Evolutionary conservation across 352 stramenopile genomes (phyloP).

Genomic region (Pythium apleroticum): DNA sequence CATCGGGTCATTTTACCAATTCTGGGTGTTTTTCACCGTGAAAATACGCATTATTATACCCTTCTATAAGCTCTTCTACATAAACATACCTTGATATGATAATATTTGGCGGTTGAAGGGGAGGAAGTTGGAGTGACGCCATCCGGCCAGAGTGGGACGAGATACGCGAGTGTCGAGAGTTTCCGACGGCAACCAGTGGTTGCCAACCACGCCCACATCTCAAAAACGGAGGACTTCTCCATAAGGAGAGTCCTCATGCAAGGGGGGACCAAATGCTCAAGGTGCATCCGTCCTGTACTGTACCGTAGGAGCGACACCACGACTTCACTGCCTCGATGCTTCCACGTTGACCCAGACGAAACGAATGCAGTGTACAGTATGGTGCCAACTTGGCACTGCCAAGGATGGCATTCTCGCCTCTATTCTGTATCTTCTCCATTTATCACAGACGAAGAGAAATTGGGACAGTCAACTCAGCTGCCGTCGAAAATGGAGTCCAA

Average conservation of each 20-base stretch:
- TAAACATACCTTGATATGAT: not conserved
- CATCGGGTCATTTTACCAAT: too few species aligned
- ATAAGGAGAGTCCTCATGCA: not conserved
- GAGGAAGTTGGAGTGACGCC: slow-evolving; percentile 17
- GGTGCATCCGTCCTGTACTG: not conserved
- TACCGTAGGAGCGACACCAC: not conserved
- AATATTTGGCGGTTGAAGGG: slow-evolving; percentile 10
- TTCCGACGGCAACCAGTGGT: not conserved
- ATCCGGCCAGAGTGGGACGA: slow-evolving; percentile 7
- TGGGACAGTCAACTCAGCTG: slow-evolving; percentile 6
- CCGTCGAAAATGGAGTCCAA: not conserved
- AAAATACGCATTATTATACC: not conserved
- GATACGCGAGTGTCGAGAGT: slow-evolving; percentile 16
- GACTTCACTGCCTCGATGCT: not conserved
- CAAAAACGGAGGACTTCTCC: not conserved
- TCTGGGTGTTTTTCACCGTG: too few species aligned
- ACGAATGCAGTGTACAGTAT: not conserved
- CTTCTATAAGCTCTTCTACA: not conserved
- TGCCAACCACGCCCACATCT: not conserved
- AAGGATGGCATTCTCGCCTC: not conserved
- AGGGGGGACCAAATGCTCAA: not conserved
- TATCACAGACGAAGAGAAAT: not conserved
- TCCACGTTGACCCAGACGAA: not conserved
- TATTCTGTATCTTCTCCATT: too few species aligned
- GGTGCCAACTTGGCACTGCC: too few species aligned